phyloP scores from a whole-genome alignment of 2,329 filamentous ascomycete genomes.

The Aspergillus tanneri region DNA sequence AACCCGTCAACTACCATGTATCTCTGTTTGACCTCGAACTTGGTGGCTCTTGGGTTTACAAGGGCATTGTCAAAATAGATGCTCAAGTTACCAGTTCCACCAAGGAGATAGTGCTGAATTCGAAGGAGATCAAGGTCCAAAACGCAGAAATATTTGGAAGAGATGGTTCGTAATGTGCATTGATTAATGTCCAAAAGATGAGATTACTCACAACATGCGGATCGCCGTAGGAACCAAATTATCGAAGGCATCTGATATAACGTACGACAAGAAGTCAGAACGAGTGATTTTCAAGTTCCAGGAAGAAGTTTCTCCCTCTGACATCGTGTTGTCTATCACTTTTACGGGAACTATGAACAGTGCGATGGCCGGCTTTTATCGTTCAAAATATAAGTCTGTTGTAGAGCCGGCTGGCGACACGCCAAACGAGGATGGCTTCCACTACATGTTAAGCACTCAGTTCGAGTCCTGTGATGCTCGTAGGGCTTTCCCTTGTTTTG shows the following conservation, averaged over 20 bases:
- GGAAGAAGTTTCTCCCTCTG: constrained; percentile 65
- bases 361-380: constrained; percentile 89
- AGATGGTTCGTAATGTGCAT: constrained; percentile 32
- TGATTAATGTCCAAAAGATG: not conserved
- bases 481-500: constrained; percentile 94
- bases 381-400: constrained; percentile 86
- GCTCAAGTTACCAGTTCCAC: constrained; percentile 69
- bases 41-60: constrained; percentile 72
- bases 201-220: not conserved
- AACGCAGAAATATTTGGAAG: constrained; percentile 47
- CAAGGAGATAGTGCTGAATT: constrained; percentile 78
- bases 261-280: constrained; percentile 81
- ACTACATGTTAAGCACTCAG: constrained; percentile 87
- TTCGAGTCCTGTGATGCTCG: constrained; percentile 96
- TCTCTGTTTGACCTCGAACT: constrained; percentile 76
- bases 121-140: constrained; percentile 76
- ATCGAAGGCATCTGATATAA: constrained; percentile 62
- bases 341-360: constrained; percentile 85
- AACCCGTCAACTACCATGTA: constrained; percentile 81
- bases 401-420: constrained; percentile 72
- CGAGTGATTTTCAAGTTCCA: constrained; percentile 76
- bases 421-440: constrained; percentile 65
- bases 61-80: constrained; percentile 80
- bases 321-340: constrained; percentile 68
- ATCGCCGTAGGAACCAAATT: constrained; percentile 26